Base-by-base conservation (phyloP, 805 yeast species). In the Zygosaccharomyces pseudorouxii region DNA sequence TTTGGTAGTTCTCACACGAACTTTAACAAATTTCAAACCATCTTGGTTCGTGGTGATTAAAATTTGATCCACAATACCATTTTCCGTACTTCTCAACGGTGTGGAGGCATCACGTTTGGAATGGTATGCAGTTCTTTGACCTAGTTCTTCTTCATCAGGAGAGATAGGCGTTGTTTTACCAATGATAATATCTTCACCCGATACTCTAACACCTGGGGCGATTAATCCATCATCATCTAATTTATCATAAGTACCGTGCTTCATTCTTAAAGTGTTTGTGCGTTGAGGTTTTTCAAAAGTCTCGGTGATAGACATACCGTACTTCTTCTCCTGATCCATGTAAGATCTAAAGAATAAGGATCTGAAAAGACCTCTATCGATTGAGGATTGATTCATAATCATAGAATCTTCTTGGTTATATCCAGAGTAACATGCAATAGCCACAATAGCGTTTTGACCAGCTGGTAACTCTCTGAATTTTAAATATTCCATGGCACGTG, bases 371-470 rank as follows among this genome's bases (percentile, higher is more conserved):
- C 99, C 99, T 64, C 98, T 78, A 70, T 93, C 99, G 65, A 93
- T 93, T 31, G 96, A 87, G 9, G 96, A 85, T 75, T 93, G 99
- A 70, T 93, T 93, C 99, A 93, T 93, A 74, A 93, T 93, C 93
- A 93, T 89, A 37, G 99, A 93, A 85, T 93, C 99, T 85, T 93
- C 99, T 77, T 93, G 99, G 71, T 93, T 93, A 72, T 93, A 93
- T 65, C 99, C 99, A 37, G 96, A 87, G 72, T 93, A 93, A 79
- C 99, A 93, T 38, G 95, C 81, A 77, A 93, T 93, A 25, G 99
- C 99, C 41, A 93, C 99, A 70, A 93, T 82, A 23, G 99, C 99
- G 67, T 93, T 93, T 74, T 93, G 99, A 51, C 99, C 99, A 51
- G 99, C 99, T 33, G 99, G 99, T 55, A 93, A 77, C 71, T 93